These are phyloP conservation scores for Linnemannia hyalina DNA, from an alignment of 192 early-diverging fungal genomes.

Conservation along the genomic window DNA sequence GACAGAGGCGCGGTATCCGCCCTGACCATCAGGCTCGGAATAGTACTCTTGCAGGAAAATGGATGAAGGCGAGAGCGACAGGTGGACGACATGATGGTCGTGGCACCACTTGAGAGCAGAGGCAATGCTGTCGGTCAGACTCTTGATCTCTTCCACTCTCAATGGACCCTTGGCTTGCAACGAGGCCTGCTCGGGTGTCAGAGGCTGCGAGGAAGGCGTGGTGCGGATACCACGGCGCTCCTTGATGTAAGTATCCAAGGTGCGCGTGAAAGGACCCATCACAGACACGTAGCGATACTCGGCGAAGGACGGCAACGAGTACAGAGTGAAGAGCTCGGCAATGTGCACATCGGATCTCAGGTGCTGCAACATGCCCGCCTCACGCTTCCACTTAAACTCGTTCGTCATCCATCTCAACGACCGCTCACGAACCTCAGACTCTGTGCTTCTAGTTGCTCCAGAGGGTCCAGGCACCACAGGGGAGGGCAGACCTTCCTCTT, in stretches of 20 bases:
- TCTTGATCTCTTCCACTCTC: slow-evolving; percentile 35
- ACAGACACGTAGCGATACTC: slow-evolving; percentile 54
- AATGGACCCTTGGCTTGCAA: slow-evolving; percentile 19
- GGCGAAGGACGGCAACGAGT: slow-evolving; percentile 29
- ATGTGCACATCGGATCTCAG: slow-evolving; percentile 35
- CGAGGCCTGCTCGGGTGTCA: background rate
- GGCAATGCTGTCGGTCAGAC: slow-evolving; percentile 33
- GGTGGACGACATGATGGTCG: slow-evolving; percentile 45
- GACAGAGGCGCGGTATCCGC: slow-evolving; percentile 32
- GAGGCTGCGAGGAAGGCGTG: background rate
- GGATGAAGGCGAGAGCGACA: slow-evolving; percentile 35
- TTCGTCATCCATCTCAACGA: slow-evolving; percentile 51
- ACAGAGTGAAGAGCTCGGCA: slow-evolving; percentile 39
- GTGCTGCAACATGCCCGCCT: slow-evolving; percentile 55
- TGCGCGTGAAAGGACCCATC: slow-evolving; percentile 44
- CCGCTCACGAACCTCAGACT: slow-evolving; percentile 41
- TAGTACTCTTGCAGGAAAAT: slow-evolving; percentile 49
- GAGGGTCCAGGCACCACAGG: slow-evolving; percentile 39
- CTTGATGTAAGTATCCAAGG: slow-evolving; percentile 44
- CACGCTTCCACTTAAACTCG: slow-evolving; percentile 52
- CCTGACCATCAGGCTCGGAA: slow-evolving; percentile 49
- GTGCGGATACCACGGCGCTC: slow-evolving; percentile 16
- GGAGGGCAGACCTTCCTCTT: slow-evolving; percentile 33
- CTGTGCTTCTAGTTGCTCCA: slow-evolving; percentile 23
- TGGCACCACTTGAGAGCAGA: slow-evolving; percentile 53